Evolutionary conservation across 495 filamentous ascomycete genomes (phyloP), one percentile per base, ranked within the genome.

Genomic region (Talaromyces liani): DNA sequence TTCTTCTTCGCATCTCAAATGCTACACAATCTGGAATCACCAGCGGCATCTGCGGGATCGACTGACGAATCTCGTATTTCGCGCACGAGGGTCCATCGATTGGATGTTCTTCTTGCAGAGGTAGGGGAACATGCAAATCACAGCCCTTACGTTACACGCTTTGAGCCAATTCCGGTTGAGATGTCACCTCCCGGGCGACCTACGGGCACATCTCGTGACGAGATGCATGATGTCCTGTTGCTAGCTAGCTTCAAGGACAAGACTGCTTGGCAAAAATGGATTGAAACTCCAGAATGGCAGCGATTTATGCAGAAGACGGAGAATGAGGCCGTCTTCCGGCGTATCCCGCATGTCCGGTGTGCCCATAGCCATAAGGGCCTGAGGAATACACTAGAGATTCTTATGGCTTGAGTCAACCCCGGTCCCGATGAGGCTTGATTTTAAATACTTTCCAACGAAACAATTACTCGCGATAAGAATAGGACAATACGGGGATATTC

Each of bases 1-100:
- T 86, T 88, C 47, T 94, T 81, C 77, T 98, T 94, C 9, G 88
- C 88, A 65, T 88, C 88, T 72, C 97, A 97, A 55, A 98, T 97
- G 72, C 89, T 88, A 62, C 88, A 82, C 51, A 98, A 73, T 54
- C 91, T 80, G 12, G 90, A 91, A 71, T 96, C 91, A 62, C 25
- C 25, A 10, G 20, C 61, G 10, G 36, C 58, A 18, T 45, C 34
- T 34, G 53, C n/a, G 25, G 18, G 53, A 27, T 24, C 61, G 51
- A 34, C 22, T 8, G 29, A 14, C 14, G 47, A 20, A 63, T 16
- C 29, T 20, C 29, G 25, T 6, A 31, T 49, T 4, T 55, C 12
- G 10, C 41, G 24, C 12, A 25, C 5, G 20, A 54, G 9, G 27
- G 14, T 14, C 10, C 61, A 63, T 25, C 51, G 41, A 22, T 34